Evolutionary conservation across 208 protist species (phyloP).

Genomic region (Herpetomonas samuelpessoai): DNA sequence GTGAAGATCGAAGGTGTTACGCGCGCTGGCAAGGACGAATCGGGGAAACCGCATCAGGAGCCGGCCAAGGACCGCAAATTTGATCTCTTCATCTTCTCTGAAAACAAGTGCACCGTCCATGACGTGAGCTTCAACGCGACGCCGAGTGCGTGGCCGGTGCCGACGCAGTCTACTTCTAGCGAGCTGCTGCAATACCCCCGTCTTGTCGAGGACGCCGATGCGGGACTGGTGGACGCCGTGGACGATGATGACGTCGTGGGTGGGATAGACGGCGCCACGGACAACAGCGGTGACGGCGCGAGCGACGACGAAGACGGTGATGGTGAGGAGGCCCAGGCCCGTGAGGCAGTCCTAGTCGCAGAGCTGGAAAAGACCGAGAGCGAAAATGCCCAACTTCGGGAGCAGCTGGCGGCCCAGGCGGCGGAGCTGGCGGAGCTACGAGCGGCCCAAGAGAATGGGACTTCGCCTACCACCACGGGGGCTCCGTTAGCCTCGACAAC

Average conservation of each 20-base stretch:
- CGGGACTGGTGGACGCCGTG: slow-evolving; percentile 26
- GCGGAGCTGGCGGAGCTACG: slow-evolving; percentile 53
- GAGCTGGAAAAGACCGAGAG: slow-evolving; percentile 26
- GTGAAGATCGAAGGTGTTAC: slow-evolving; percentile 81
- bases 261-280: too few species aligned
- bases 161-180: slow-evolving; percentile 59
- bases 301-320: slow-evolving; percentile 30
- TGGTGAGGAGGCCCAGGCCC: slow-evolving; percentile 29
- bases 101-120: slow-evolving; percentile 55
- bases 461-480: too few species aligned
- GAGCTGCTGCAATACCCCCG: slow-evolving; percentile 67
- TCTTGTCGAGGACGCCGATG: slow-evolving; percentile 52
- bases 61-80: slow-evolving; percentile 58
- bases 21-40: slow-evolving; percentile 24
- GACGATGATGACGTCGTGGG: slow-evolving; percentile 45
- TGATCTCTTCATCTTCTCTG: slow-evolving; percentile 82
- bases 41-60: slow-evolving; percentile 30
- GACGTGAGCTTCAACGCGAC: slow-evolving; percentile 63
- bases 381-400: slow-evolving; percentile 39
- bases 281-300: slow-evolving; percentile 27
- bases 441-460: too few species aligned
- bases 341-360: too few species aligned
- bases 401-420: slow-evolving; percentile 49
- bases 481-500: too few species aligned
- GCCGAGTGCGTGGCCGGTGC: slow-evolving; percentile 66